Conservation (phyloP, 2,329 filamentous ascomycete species). For the Neopestalotiopsis sp. region DNA sequence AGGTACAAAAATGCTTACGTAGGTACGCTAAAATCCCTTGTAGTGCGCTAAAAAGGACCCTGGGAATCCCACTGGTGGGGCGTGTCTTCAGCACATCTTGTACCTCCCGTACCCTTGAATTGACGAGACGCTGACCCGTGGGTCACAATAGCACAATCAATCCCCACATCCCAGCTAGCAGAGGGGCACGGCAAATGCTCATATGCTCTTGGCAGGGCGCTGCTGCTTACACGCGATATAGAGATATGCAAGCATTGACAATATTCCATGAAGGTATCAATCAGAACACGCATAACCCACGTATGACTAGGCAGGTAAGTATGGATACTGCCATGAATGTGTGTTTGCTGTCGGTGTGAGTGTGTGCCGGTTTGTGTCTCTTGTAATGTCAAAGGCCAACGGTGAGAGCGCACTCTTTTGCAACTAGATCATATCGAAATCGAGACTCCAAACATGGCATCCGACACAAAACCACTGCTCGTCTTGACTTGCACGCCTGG, state of each 20-base stretch:
- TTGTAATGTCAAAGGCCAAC: background rate
- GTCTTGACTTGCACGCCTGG: constrained; percentile 19
- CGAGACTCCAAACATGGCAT: constrained; percentile 6
- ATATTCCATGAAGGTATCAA: background rate
- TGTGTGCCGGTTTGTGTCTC: background rate
- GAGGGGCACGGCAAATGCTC: background rate
- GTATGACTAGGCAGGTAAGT: background rate
- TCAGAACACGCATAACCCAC: background rate
- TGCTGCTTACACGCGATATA: background rate
- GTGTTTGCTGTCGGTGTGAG: background rate
- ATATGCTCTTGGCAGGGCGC: background rate
- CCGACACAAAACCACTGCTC: constrained; percentile 9
- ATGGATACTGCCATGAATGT: background rate
- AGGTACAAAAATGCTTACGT: no score
- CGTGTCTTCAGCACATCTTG: no score
- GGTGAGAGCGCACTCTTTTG: background rate
- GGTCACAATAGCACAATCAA: no score
- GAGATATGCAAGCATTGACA: background rate
- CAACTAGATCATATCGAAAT: background rate
- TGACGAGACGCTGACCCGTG: no score
- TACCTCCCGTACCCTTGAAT: no score
- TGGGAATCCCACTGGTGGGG: no score
- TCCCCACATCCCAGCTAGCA: no score
- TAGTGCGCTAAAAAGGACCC: no score
- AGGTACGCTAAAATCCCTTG: no score